Base-by-base conservation (phyloP, 2,329 filamentous ascomycete genomes). In the Aspergillus ruber region DNA sequence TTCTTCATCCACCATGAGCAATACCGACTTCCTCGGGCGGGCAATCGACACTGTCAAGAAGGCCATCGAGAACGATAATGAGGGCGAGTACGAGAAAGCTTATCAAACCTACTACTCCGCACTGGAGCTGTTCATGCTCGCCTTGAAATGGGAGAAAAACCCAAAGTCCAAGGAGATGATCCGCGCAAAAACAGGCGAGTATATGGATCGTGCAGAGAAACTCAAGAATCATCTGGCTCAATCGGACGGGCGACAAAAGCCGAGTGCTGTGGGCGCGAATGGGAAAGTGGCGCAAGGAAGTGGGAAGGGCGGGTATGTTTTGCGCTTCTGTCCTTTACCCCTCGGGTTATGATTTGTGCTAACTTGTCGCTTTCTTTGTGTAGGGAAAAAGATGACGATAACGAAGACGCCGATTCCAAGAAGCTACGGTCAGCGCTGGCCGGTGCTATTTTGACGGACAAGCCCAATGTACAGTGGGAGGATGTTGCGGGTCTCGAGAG, bases 131-230 rank as follows among this genome's bases (percentile, higher is more conserved):
- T 98, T 97, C 78, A 95, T 98, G 87, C 86, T 97, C 52, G 93
- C 93, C 29, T 80, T 98, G 51, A 98, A 98, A 78, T 98, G 91
- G 91, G 93, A 98, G 76, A 98, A 97, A 81, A 97, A 96, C 74
- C 84, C 87, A 54, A 91, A 90, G 61, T 90, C 89, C 55, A 97
- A 97, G 77, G 90, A 94, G 66, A 95, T 95, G 81, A 96, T 98
- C 70, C 86, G 93, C 59, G 83, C 87, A 60, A 97, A 97, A 76
- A 90, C 90, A 17, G 87, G 79, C 60, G 91, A 96, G 67, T 98
- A 98, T 77, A 95, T 98, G 86, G 91, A 96, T 72, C 88, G 93
- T 53, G 93, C 93, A 55, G 93, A 98, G 76, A 97, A 97, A 76
- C 82, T 98, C 55, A 98, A 98, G 73, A 83, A 85, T 47, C 93